Evolutionary conservation across 371 early-diverging fungal species (phyloP), one percentile per base, ranked within the genome.

Genomic region (Apophysomyces sp.): DNA sequence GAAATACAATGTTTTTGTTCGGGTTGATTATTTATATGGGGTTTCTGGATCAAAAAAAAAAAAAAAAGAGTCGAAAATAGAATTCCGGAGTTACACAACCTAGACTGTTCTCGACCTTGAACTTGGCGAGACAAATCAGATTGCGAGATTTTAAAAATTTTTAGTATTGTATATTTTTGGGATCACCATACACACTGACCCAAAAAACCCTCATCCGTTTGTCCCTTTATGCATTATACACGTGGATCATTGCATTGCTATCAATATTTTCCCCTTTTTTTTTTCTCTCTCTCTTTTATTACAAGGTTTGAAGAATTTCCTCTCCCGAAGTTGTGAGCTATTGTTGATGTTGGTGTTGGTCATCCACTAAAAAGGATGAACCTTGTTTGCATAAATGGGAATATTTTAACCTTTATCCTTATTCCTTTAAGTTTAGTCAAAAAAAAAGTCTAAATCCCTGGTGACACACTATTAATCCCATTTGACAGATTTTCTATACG

Each of bases 31-130:
- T 44, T 18, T 44, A 44, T 4, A 21, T 44, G 13, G 9, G 49
- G 11, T 44, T 21, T 21, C 16, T 21, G 24, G 49, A 24, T 21
- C 16, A 41, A 41, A 41, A 21, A 41, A 41, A 41, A 18, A 18
- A 41, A 41, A 41, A 41, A 16, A 16, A 41, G n/a, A 18, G 16
- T n/a, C 18, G 49, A 44, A 44, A 44, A 44, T 44, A 44, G 49
- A 44, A 18, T 44, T 44, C 49, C 49, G 49, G 27, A 44, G 49
- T 44, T 44, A 44, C 49, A 44, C 49, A 44, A 2, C 3, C 21
- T 21, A 44, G 49, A 44, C 49, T 44, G 49, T 44, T 44, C 49
- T 44, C 49, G 49, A 44, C 49, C 49, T 44, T 44, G 8, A 44
- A 21, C 21, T 21, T 3, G 24, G 16, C 4, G 24, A 21, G 49